Base-by-base conservation (phyloP, 352 stramenopile species). In the Phytophthora sansomeana region DNA sequence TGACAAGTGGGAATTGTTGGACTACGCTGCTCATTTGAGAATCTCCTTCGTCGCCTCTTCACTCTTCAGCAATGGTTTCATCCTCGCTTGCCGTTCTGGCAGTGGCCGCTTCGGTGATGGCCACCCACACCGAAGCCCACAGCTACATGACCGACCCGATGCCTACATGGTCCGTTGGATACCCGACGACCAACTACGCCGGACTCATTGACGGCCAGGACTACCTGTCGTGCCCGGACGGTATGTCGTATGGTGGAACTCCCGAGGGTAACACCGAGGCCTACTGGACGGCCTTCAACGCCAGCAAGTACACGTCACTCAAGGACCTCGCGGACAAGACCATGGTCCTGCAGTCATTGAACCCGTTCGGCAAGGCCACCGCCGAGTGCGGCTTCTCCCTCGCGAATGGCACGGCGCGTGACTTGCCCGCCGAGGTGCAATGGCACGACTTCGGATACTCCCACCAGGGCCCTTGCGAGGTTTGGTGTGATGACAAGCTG, bases 401-500 rank as follows among this genome's bases (percentile, higher is more conserved):
- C 5, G 43, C 57, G 2, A 72, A 68, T 1, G 75, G 72, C 28
- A 76, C 54, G 2, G 58, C 68, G 9, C 75, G 75, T 13, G 48
- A 57, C 10, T 62, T 81, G 28, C 75, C 75, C 7, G 62, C 64
- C 8, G 1, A 74, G 41, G 67, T 74, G 28, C 26, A 71, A 33
- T 74, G 67, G 67, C 16, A 63, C 3, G 53, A 78, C 54, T 77
- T 78, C 26, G 67, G 74, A 0, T 77, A 75, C 50, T 81, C 77
- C 0, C 81, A 90, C 64, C 68, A 78, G 6, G 79, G 79, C 17
- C 81, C 81, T 19, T 90, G 81, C 48, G 79, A 90, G 36, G 70
- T 82, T 28, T 90, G 79, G 79, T 86, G 75, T 28, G 79, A 84
- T 55, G 70, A 78, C 58, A 87, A 83, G 42, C 41, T 87, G 9